These are phyloP conservation scores for Scheffersomyces spartinae DNA, from an alignment of 805 yeast species.

Conservation along the genomic window DNA sequence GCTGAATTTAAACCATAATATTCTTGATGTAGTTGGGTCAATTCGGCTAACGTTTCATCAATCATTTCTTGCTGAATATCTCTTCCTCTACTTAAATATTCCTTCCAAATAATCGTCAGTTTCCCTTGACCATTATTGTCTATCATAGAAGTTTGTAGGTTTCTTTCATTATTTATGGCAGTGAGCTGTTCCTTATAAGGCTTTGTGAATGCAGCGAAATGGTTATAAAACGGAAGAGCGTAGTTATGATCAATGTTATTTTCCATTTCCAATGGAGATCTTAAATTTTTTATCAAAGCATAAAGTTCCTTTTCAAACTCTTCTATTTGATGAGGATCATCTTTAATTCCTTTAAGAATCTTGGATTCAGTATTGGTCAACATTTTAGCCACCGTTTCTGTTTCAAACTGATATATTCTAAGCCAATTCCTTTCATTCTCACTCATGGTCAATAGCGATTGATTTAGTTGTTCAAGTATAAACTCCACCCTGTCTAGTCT, in stretches of 20 bases:
- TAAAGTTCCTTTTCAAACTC: constrained; percentile 21
- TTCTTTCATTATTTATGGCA: constrained; percentile 15
- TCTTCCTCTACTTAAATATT: constrained; percentile 14
- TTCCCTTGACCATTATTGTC: constrained; percentile 11
- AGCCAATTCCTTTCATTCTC: constrained; percentile 23
- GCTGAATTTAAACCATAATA: constrained; percentile 13
- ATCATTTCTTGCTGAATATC: constrained; percentile 14
- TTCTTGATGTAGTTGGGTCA: constrained; percentile 17
- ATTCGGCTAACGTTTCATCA: constrained; percentile 13
- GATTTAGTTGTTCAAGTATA: constrained; percentile 15
- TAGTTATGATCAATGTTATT: constrained; percentile 9
- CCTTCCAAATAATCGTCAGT: constrained; percentile 22
- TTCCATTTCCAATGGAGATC: constrained; percentile 25
- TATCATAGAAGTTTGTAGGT: constrained; percentile 16
- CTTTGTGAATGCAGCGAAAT: constrained; percentile 11
- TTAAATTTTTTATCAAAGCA: constrained; percentile 16
- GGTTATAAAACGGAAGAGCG: constrained; percentile 11
- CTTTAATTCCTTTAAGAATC: constrained; percentile 7
- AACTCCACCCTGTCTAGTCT: constrained; percentile 17
- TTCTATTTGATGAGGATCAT: constrained; percentile 5
- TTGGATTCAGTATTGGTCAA: constrained; percentile 21
- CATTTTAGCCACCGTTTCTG: constrained; percentile 21
- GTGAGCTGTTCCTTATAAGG: constrained; percentile 13
- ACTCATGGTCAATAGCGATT: constrained; percentile 10
- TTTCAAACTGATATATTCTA: constrained; percentile 19